Percentiles rank a stretch among this genome's conserved stretches.
Conservation (phyloP, 805 yeast genomes). For the Candida orba region DNA sequence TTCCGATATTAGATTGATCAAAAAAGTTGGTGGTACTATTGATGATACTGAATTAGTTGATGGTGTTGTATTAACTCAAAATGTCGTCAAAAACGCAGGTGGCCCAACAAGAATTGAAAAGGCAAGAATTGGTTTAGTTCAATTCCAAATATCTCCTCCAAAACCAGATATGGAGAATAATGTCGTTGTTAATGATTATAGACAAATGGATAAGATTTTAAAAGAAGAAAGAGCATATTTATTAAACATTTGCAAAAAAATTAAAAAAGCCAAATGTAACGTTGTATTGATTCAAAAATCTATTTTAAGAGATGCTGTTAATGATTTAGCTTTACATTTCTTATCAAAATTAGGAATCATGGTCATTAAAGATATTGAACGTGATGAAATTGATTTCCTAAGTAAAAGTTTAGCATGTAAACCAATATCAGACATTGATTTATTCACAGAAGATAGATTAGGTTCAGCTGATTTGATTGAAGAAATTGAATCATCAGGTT, state of each 20-base stretch:
- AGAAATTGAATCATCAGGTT: slow-evolving; percentile 43
- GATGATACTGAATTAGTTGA: slow-evolving; percentile 91
- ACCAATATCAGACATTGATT: slow-evolving; percentile 92
- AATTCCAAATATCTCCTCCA: slow-evolving; percentile 92
- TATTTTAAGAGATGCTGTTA: slow-evolving; percentile 77
- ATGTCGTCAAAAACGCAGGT: slow-evolving; percentile 82
- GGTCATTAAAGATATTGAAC: slow-evolving; percentile 95
- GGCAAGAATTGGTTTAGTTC: slow-evolving; percentile 82
- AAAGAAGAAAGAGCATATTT: slow-evolving; percentile 97
- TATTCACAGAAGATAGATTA: slow-evolving; percentile 86
- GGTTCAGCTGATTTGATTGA: slow-evolving; percentile 91
- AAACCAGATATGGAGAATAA: slow-evolving; percentile 92
- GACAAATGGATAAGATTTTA: slow-evolving; percentile 98
- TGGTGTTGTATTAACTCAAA: slow-evolving; percentile 92
- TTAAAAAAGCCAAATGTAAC: slow-evolving; percentile 93
- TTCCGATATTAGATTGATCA: slow-evolving; percentile 79
- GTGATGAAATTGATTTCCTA: slow-evolving; percentile 93
- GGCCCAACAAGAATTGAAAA: slow-evolving; percentile 94
- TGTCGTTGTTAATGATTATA: slow-evolving; percentile 93
- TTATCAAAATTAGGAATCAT: slow-evolving; percentile 85
- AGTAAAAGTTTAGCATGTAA: slow-evolving; percentile 79
- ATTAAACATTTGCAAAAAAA: slow-evolving; percentile 89
- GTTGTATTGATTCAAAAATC: slow-evolving; percentile 89
- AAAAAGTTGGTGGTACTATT: slow-evolving; percentile 95
- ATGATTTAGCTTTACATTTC: slow-evolving; percentile 91